phyloP scores from a whole-genome alignment of 2,329 filamentous ascomycete genomes.

The Cyphellophora attinorum region DNA sequence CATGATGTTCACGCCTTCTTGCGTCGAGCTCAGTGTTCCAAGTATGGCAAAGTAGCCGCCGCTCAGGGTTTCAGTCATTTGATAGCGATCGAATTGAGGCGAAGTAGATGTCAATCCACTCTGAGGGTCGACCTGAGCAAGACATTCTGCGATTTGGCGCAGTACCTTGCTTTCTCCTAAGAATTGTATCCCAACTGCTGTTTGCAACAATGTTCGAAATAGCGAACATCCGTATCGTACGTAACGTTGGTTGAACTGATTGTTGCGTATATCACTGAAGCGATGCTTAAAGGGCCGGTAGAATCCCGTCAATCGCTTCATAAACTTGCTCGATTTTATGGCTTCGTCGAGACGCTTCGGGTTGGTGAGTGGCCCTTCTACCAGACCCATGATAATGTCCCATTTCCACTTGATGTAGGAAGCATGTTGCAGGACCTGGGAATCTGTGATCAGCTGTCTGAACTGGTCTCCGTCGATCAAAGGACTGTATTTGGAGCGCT shows the following conservation, averaged over 20 bases:
- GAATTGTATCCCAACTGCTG: conserved; percentile 72
- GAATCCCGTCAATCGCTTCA: conserved; percentile 89
- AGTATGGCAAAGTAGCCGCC: conserved; percentile 91
- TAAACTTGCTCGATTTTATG: conserved; percentile 88
- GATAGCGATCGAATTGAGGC: conserved; percentile 79
- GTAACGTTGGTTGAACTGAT: conserved; percentile 88
- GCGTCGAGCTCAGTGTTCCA: conserved; percentile 73
- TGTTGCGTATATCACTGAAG: conserved; percentile 83
- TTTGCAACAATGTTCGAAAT: conserved; percentile 78
- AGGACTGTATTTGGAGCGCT: conserved; percentile 49
- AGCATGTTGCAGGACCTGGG: conserved; percentile 75
- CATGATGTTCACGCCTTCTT: conserved; percentile 76
- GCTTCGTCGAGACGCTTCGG: conserved; percentile 90
- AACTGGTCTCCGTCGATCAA: conserved; percentile 57
- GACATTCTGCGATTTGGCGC: conserved; percentile 86
- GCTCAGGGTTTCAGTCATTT: conserved; percentile 77
- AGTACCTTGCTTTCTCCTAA: conserved; percentile 86
- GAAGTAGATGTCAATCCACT: conserved; percentile 58
- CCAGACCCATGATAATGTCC: conserved; percentile 81
- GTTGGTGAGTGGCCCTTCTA: conserved; percentile 85
- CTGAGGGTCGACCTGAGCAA: conserved; percentile 88
- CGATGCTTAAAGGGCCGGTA: conserved; percentile 95
- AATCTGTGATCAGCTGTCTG: conserved; percentile 55
- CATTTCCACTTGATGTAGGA: conserved; percentile 97
- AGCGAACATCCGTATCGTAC: conserved; percentile 81